Evolutionary conservation across 169 alveolate genomes (phyloP).

Genomic region (Nephromyces sp.): DNA sequence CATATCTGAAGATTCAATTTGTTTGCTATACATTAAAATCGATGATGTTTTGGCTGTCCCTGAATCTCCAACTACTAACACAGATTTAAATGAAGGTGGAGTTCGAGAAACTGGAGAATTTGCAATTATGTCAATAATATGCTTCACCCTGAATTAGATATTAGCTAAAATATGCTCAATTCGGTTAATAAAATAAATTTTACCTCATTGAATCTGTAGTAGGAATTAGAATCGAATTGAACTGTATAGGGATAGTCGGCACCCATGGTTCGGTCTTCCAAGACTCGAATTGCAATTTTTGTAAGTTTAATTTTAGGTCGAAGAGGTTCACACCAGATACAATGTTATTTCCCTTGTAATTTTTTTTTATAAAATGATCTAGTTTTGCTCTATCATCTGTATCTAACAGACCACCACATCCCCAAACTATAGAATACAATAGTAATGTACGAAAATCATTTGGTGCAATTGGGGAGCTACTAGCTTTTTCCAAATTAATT

Average conservation of each 20-base stretch:
- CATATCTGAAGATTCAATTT: slow-evolving; percentile 36
- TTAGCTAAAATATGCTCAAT: background rate
- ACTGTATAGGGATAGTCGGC: slow-evolving; percentile 44
- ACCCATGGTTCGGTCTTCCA: background rate
- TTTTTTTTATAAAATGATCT: background rate
- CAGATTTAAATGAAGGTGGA: slow-evolving; percentile 56
- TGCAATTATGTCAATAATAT: slow-evolving; percentile 60
- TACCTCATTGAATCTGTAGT: slow-evolving; percentile 75
- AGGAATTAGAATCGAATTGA: slow-evolving; percentile 84
- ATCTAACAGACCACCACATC: slow-evolving; percentile 81
- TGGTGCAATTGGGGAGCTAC: slow-evolving; percentile 52
- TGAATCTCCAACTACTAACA: slow-evolving; percentile 81
- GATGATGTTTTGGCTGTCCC: slow-evolving; percentile 95
- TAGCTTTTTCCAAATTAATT: slow-evolving; percentile 59
- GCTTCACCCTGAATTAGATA: slow-evolving; percentile 69
- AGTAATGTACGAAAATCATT: slow-evolving; percentile 57
- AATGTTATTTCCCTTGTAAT: slow-evolving; percentile 7
- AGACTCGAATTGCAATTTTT: background rate
- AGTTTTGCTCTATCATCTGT: slow-evolving; percentile 61
- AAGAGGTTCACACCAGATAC: background rate
- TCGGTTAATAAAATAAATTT: background rate
- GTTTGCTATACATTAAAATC: slow-evolving; percentile 72
- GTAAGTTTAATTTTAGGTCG: background rate
- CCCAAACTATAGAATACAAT: slow-evolving; percentile 75
- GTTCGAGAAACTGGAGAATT: slow-evolving; percentile 48